These are phyloP conservation scores for Trichomonascaceae sp. DNA, from an alignment of 1,139 yeast species.

Conservation along the genomic window DNA sequence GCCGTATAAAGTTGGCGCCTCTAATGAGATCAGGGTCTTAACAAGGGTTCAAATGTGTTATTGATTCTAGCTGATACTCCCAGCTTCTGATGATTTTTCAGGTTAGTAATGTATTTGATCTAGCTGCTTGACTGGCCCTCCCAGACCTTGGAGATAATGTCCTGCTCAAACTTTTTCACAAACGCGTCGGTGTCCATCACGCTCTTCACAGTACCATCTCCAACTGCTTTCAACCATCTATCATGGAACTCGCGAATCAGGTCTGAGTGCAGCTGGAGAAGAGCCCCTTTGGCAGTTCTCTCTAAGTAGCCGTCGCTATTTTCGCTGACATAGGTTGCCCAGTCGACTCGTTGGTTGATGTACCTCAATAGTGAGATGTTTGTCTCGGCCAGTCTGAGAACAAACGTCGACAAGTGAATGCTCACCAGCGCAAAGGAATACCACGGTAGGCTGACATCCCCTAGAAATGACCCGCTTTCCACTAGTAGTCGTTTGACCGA, in stretches of 20 bases:
- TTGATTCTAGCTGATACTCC: too few relatives aligned
- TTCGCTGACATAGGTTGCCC: background rate
- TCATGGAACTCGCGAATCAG: conserved; percentile 20
- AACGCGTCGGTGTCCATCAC: conserved; percentile 24
- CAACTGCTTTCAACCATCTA: conserved; percentile 18
- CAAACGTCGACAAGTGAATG: conserved; percentile 20
- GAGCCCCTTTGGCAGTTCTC: conserved; percentile 2
- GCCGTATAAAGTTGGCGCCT: too few relatives aligned
- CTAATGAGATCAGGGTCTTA: too few relatives aligned
- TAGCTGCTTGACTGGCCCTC: background rate
- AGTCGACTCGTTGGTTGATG: background rate
- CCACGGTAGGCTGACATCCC: conserved; percentile 18
- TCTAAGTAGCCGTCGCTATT: background rate
- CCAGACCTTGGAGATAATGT: conserved; percentile 5
- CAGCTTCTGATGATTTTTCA: too few relatives aligned
- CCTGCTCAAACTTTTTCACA: conserved; percentile 10
- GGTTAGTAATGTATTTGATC: background rate
- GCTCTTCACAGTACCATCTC: conserved; percentile 15
- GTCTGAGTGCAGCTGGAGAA: conserved; percentile 12
- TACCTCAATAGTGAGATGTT: conserved; percentile 1
- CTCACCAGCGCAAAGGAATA: conserved; percentile 27
- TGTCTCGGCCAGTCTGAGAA: conserved; percentile 7
- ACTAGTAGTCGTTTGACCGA: conserved; percentile 7
- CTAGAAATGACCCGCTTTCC: conserved; percentile 19
- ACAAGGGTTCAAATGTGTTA: too few relatives aligned